Base-by-base conservation (phyloP, 306 rosid species). In the Myrica gale region DNA sequence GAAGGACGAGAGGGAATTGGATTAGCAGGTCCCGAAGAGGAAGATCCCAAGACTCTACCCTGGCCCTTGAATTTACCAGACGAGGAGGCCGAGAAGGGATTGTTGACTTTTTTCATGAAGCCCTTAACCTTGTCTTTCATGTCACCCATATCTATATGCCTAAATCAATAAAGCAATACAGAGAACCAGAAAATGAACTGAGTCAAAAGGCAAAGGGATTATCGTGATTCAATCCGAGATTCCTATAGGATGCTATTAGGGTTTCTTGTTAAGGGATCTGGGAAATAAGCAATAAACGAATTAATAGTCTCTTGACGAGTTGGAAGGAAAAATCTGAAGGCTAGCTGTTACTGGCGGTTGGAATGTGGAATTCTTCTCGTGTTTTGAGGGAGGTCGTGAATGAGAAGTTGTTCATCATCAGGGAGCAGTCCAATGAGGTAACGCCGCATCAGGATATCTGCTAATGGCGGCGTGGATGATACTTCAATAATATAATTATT, bases 1-100 rank as follows among this genome's bases (percentile, higher is more conserved):
- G 79, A 16, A 3, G 85, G 71, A 71, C 82, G 85, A 58, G 54
- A 0, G 17, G 66, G 79, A 81, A 37, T 52, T 43, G 93, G 77
- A 82, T 81, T 84, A 10, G 62, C 1, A 43, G 91, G 80, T 12
- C 78, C 79, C 0, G 96, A 71, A 15, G 89, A 84, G 11, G 93
- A 82, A 2, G 98, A 96, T 32, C 99, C 99, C 21, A 96, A 79
- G 68, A 90, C 96, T 80, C 98, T 76, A 65, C 98, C 98, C 86
- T 89, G 99, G 72, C 99, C 99, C 53, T 92, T 92, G 88, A 96
- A 96, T 85, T 85, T 96, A 12, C 84, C 79, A 23, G 99, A 92
- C 56, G 96, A 79, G 3, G 93, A 87, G 0, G 97, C 84, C 0
- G 96, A 74, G 56, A 83, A 81, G n/a, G 88, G 73, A 21, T 77